Evolutionary conservation across 2,329 filamentous ascomycete species (phyloP), one percentile per base, ranked within the genome.

Genomic region (Trichoderma oligosporum): DNA sequence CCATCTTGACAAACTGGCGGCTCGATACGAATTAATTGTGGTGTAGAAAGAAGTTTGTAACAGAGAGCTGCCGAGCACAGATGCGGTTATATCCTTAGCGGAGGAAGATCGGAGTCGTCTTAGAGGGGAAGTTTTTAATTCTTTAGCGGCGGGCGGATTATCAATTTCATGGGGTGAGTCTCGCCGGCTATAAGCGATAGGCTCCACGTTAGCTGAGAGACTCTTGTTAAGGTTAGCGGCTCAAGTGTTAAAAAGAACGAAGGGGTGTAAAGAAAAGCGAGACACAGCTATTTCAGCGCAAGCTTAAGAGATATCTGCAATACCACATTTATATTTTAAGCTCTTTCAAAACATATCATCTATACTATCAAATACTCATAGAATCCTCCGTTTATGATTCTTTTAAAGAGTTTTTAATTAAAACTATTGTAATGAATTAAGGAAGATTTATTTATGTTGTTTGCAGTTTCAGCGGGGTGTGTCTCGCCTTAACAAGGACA

Each of bases 1-100:
- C 79, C 85, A 88, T 88, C 67, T 68, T 79, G 77, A 70, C 64
- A 61, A 58, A 41, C 12, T 51, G 24, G 31, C 31, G 6, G 35
- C 29, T 56, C 27, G 8, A 41, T 8, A 27, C 27, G 46, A 31
- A 42, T 44, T 38, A 52, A 57, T 41, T 44, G 46, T 33, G n/a
- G 16, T 58, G 25, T 45, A 38, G 38, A 35, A 61, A 49, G 62
- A 39, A 61, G 61, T 65, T 65, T 51, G 57, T 62, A 65, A 61
- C 57, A 53, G 33, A 47, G 27, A 51, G 39, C 53, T 18, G 36
- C 48, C 53, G 27, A 47, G 46, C 41, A 27, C 35, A 60, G 35
- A 59, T 56, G 41, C 41, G 41, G 41, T 46, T 20, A 47, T 59
- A 35, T 48, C 14, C 25, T 38, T 41, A 39, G 31, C 58, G 58